Percentiles rank a stretch among this genome's conserved stretches.
phyloP scores from a whole-genome alignment of 768 basidiomycete genomes.

The Coprinellus aureogranulatus region DNA sequence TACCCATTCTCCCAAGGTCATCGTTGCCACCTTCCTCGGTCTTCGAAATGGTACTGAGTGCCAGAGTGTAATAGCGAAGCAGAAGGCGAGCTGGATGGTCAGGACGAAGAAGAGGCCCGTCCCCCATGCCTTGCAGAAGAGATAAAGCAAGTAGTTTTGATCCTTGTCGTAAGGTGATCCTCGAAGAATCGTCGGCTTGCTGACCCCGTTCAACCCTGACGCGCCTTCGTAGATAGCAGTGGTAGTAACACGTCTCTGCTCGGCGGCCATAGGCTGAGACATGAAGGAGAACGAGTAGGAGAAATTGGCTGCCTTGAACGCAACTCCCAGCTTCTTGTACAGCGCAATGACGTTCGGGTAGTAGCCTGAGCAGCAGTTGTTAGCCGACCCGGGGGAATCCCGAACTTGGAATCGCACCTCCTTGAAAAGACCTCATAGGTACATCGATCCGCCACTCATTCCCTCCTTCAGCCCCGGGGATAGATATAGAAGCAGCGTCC shows the following conservation, averaged over 20 bases:
- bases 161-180: constrained; percentile 7
- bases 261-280: constrained; percentile 21
- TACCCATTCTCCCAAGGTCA: constrained; percentile 53
- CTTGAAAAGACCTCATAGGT: constrained; percentile 81
- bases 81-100: constrained; percentile 41
- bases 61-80: constrained; percentile 44
- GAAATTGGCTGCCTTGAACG: constrained; percentile 56
- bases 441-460: constrained; percentile 64
- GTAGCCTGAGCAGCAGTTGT: constrained; percentile 49
- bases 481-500: constrained; percentile 60
- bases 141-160: neutral
- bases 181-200: constrained; percentile 42
- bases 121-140: constrained; percentile 23
- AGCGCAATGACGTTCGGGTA: constrained; percentile 68
- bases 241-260: constrained; percentile 34
- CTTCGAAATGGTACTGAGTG: constrained; percentile 45
- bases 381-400: neutral
- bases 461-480: constrained; percentile 33
- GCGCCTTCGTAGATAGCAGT: constrained; percentile 66
- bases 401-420: constrained; percentile 44
- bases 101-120: constrained; percentile 40
- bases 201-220: constrained; percentile 51
- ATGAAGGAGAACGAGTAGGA: constrained; percentile 70
- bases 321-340: constrained; percentile 60
- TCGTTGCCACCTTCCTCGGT: constrained; percentile 20